phyloP scores from a whole-genome alignment of 257 asterid genomes.

The Anisodus tanguticus region DNA sequence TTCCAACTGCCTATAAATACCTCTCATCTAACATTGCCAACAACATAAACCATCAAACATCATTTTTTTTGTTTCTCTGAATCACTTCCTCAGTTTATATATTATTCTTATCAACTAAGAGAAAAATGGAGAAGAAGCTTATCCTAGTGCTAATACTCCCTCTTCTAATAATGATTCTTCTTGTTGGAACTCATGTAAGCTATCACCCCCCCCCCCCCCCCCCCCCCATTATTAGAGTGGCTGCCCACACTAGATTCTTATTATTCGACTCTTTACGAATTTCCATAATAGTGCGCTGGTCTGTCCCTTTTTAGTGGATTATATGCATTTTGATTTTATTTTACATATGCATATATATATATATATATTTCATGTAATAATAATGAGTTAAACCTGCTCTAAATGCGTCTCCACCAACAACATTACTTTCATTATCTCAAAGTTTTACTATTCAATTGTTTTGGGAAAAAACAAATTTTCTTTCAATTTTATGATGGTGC shows the following conservation, averaged over 20 bases:
- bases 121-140: conserved; percentile 7
- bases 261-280: no score
- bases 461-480: no score
- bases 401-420: no score
- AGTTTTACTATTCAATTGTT: no score
- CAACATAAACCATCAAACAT: conserved; percentile 11
- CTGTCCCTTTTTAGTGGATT: no score
- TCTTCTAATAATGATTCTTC: conserved; percentile 24
- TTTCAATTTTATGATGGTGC: no score
- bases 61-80: not conserved
- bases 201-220: not conserved
- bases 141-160: not conserved
- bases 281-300: no score
- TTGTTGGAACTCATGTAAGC: conserved; percentile 6
- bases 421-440: no score
- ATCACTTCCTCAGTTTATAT: not conserved
- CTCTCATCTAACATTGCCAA: not conserved
- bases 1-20: conserved; percentile 8
- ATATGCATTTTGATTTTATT: no score
- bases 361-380: not conserved
- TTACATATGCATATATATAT: not conserved
- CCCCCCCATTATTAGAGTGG: not conserved
- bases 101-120: not conserved
- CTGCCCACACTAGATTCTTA: no score
- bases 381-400: no score